Base-by-base conservation (phyloP, 2,329 filamentous ascomycete genomes). In the Colletotrichum cuscutae region DNA sequence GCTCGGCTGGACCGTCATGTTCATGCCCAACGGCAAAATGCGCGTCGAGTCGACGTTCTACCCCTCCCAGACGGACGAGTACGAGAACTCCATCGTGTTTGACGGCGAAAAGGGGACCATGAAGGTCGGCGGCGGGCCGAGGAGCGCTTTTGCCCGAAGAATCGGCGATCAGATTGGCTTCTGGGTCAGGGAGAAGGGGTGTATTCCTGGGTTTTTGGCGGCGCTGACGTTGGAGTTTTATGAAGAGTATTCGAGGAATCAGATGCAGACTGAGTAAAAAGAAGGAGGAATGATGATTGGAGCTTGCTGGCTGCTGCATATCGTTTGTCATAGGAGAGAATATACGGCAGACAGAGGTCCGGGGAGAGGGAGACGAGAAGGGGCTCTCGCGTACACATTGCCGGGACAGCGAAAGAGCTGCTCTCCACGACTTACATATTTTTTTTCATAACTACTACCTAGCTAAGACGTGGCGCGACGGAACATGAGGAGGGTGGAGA, bases 1-100 rank as follows among this genome's bases (percentile, higher is more conserved):
- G 0, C 88, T 99, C 0, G 97, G 97, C 0, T 99, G 95, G 93
- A 96, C 96, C 65, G 91, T 98, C 13, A 95, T 97, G 37, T 98
- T 99, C 81, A 93, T 98, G 81, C 95, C 95, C n/a, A 98, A 98
- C 81, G 97, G 97, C 54, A 96, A 97, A 78, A 97, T 98, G 83
- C 92, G 95, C 37, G 94, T 98, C 26, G 97, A 96, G 67, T 93
- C 89, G 72, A 93, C 96, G 76, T 97, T 96, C 80, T 94, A 93
- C 80, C 93, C 95, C 0, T 92, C 90, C 2, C 82, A 74, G 84
- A 90, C 81, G 80, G 90, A 93, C 68, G 91, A 93, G 79, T 90
- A 94, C 80, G 91, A 93, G 81, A 92, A 92, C 76, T 91, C 89
- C 70, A 92, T 93, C 73, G 91, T 98, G 0, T 98, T 98, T 81